Evolutionary conservation across 2,329 filamentous ascomycete species (phyloP).

Genomic region (Calonectria ilicicola): DNA sequence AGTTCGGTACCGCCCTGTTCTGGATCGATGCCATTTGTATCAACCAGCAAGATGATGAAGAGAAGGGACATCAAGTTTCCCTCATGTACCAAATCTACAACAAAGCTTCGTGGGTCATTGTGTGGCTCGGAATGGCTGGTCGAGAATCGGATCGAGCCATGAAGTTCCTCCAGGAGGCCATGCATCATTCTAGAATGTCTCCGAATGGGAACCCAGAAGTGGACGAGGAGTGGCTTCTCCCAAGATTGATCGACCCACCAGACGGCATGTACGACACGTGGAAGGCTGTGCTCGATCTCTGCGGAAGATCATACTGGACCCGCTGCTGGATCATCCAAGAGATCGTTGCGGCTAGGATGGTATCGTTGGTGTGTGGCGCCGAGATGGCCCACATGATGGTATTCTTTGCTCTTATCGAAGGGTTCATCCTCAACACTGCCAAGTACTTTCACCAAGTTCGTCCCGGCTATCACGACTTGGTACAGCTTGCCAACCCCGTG

Average conservation of each 20-base stretch:
- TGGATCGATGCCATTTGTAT: conserved; percentile 4
- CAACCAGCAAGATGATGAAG: not conserved
- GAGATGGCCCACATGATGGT: not conserved
- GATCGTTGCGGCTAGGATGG: not conserved
- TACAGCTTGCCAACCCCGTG: not conserved
- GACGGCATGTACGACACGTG: conserved; percentile 1
- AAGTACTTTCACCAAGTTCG: not conserved
- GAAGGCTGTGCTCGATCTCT: not conserved
- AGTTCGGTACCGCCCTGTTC: not conserved
- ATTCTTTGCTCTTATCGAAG: not conserved
- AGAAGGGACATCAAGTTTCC: not conserved
- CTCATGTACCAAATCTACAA: conserved; percentile 3
- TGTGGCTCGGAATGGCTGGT: not conserved
- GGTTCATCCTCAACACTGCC: not conserved
- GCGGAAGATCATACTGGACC: not conserved
- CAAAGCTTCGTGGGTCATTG: not conserved
- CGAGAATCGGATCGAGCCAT: not conserved
- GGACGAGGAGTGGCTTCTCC: not conserved
- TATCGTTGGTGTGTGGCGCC: not conserved
- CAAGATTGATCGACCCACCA: not conserved
- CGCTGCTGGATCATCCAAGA: not conserved
- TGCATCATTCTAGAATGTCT: not conserved
- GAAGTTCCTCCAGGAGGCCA: not conserved
- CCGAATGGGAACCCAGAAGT: not conserved
- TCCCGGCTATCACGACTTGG: not conserved